Base-by-base conservation (phyloP, 495 filamentous ascomycete genomes). In the Neurospora sp. region DNA sequence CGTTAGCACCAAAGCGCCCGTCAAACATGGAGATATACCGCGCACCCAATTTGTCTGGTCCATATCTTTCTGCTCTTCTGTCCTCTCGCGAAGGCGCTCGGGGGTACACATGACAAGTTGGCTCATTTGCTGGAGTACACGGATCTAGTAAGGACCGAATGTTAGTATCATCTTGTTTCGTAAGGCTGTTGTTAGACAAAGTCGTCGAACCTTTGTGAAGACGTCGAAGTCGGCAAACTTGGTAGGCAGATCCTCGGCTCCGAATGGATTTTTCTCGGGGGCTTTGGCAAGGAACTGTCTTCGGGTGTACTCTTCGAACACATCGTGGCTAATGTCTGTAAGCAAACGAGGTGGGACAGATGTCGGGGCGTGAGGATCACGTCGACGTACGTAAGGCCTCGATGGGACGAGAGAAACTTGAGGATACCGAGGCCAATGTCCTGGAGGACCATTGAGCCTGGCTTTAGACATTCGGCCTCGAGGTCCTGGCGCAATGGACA, bases 231-330 rank as follows among this genome's bases (percentile, higher is more conserved):
- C 88, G 59, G 86, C 81, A 78, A 98, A 97, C 70, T 86, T 90
- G 3, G 84, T 84, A 0, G 94, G 90, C 9, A 82, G 80, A 77
- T 96, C 93, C 5, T 90, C 92, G 22, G 88, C 85, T 10, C 95
- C 94, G 76, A 97, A 98, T 3, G 95, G 95, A 76, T 98, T 98
- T 37, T 88, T 85, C 14, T 87, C 75, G 38, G 93, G 91, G 4
- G 93, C 92, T 83, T 94, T 97, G 38, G 89, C 89, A 75, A 92
- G 82, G 82, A 93, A 99, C 81, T 98, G 95, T 70, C 93, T 89
- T 74, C 93, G 90, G 68, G 95, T 93, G 74, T 98, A 97, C 79
- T 98, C 94, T 79, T 98, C 94, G 75, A 98, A 98, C 68, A 95
- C 89, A 8, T 94, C 94, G 35, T 86, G 90, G 3, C 94, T 98